Conservation (phyloP, 2,329 filamentous ascomycete species). For the Pseudogymnoascus sp. region DNA sequence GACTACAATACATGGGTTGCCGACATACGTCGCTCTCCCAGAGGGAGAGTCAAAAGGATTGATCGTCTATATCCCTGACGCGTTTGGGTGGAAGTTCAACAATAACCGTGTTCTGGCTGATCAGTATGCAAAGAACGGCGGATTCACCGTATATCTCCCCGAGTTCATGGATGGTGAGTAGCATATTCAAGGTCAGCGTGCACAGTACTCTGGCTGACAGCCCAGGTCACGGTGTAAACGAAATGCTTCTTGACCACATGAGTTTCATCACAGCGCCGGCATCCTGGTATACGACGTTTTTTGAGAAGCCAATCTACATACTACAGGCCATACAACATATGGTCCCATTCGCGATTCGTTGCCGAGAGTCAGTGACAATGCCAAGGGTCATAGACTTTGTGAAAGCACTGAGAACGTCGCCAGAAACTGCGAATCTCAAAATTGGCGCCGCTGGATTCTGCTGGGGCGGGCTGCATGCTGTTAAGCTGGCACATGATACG, state of each 20-base stretch:
- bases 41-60: slow-evolving; percentile 33
- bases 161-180: slow-evolving; percentile 42
- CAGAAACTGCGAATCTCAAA: slow-evolving; percentile 27
- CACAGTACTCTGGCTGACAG: slow-evolving; percentile 4
- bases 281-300: slow-evolving; percentile 18
- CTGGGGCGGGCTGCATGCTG: slow-evolving; percentile 52
- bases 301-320: slow-evolving; percentile 32
- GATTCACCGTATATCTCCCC: slow-evolving; percentile 40
- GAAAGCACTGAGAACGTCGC: slow-evolving; percentile 26
- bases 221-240: slow-evolving; percentile 17
- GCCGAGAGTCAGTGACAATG: slow-evolving; percentile 22
- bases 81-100: slow-evolving; percentile 42
- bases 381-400: slow-evolving; percentile 34
- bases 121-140: slow-evolving; percentile 38
- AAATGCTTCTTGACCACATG: slow-evolving; percentile 13
- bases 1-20: slow-evolving; percentile 36
- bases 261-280: slow-evolving; percentile 18
- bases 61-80: slow-evolving; percentile 42
- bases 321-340: slow-evolving; percentile 40
- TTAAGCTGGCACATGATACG: slow-evolving; percentile 39
- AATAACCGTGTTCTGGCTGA: slow-evolving; percentile 43
- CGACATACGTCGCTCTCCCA: slow-evolving; percentile 37
- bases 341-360: slow-evolving; percentile 24
- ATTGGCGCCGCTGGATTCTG: slow-evolving; percentile 53
- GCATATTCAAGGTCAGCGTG: neutral